Evolutionary conservation across 495 filamentous ascomycete species (phyloP), one percentile per base, ranked within the genome.

Genomic region (Patellaria atrata): DNA sequence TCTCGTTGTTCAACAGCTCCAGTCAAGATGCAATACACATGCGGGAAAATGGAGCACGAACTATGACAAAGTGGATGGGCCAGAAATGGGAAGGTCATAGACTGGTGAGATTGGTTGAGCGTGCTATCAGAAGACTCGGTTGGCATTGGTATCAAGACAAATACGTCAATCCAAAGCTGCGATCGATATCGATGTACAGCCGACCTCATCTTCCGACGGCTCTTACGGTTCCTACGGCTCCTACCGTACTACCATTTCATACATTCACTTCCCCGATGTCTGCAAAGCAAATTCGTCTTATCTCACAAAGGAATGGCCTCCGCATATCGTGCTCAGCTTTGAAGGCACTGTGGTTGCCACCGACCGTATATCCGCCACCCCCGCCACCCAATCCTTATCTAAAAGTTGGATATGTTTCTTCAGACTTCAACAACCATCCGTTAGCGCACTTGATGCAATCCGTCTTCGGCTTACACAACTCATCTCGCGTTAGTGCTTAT

Each of bases 361-460:
- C 59, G 22, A 75, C 72, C 3, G 81, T 94, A 2, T 96, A 80
- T 49, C 68, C 72, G 9, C 89, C 89, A 4, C 89, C 89, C 0
- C 52, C 69, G 3, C 87, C 89, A 5, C 91, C 89, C 8, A 65
- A 63, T 19, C 85, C 89, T 0, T 71, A 77, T 40, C 72, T 99
- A 23, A 82, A 80, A 44, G 76, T 99, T 35, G 89, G 89, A 28
- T 99, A 99, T 52, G 76, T 99, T 19, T 96, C 89, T 1, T 94
- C 87, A 0, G 89, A 99, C 54, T 99, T 99, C 59, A 99, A 99
- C 52, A 99, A 99, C 52, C 89, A 99, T 50, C 89, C 89, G 21
- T 65, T 99, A 25, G 89, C 91, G 4, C 85, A 94, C 60, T 56
- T 94, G 43, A 99, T 99, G 89, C 89, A 99, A 56, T 96, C 89